Conservation (phyloP, 306 rosid species). For the Myrica gale region DNA sequence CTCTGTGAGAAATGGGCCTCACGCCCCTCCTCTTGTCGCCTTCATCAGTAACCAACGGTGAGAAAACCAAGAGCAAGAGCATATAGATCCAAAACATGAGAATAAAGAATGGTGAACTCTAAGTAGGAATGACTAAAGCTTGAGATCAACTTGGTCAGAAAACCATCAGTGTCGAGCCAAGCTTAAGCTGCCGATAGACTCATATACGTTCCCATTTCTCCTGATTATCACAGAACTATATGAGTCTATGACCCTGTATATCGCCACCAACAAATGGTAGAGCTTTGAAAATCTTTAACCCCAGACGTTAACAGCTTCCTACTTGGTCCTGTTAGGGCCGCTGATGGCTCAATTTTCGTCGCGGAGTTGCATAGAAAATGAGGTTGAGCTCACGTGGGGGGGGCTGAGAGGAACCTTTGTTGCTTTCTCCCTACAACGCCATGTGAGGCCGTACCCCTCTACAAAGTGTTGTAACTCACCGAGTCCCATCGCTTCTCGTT, state of each 20-base stretch:
- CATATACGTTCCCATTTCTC: too few species aligned
- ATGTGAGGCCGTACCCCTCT: conserved; percentile 42
- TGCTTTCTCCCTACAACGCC: conserved; percentile 39
- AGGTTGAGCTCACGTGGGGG: conserved; percentile 44
- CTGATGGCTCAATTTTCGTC: conserved; percentile 1
- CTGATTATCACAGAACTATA: neutral
- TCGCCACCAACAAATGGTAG: neutral
- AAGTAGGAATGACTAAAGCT: too few species aligned
- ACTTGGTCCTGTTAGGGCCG: neutral
- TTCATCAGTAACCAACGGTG: too few species aligned
- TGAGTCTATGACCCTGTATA: neutral
- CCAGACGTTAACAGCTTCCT: neutral
- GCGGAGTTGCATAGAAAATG: conserved; percentile 4
- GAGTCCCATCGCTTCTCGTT: conserved; percentile 40
- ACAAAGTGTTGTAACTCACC: conserved; percentile 36
- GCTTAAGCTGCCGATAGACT: too few species aligned
- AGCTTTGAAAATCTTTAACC: neutral
- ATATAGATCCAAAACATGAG: too few species aligned
- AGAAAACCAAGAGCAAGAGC: too few species aligned
- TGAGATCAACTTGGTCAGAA: too few species aligned
- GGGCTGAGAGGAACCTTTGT: conserved; percentile 29
- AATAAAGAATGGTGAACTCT: too few species aligned
- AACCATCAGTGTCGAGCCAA: too few species aligned
- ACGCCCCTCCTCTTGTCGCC: too few species aligned
- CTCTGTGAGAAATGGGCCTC: too few species aligned